A percentile compares a stretch with the other conserved stretches of the same genome.
Conservation (phyloP, 2,329 filamentous ascomycete genomes). For the Hypoxylon sp. region DNA sequence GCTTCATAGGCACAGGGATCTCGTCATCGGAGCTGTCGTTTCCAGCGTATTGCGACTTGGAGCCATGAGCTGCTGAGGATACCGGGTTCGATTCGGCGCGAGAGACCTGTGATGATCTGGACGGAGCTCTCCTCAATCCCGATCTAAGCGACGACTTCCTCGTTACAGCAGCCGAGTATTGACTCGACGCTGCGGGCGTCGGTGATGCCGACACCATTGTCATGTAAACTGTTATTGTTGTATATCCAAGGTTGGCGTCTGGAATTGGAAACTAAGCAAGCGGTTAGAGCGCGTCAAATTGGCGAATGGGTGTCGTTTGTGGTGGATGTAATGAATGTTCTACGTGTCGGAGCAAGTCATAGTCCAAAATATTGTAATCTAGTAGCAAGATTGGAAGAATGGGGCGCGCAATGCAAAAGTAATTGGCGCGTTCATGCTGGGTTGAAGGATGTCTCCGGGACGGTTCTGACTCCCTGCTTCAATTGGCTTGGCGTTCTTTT, state of each 20-base stretch:
- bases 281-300: conserved; percentile 46
- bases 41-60: conserved; percentile 64
- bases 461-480: conserved; percentile 32
- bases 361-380: conserved; percentile 53
- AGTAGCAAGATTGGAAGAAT: conserved; percentile 56
- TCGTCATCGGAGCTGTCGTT: conserved; percentile 96
- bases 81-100: conserved; percentile 64
- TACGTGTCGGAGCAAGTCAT: conserved; percentile 61
- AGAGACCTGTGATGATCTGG: conserved; percentile 61
- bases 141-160: conserved; percentile 71
- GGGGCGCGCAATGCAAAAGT: conserved; percentile 55
- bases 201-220: conserved; percentile 51
- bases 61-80: conserved; percentile 51
- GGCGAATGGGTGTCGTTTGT: conserved; percentile 51
- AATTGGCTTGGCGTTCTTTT: conserved; percentile 45
- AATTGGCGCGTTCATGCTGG: conserved; percentile 49
- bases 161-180: conserved; percentile 60
- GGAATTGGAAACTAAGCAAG: conserved; percentile 30
- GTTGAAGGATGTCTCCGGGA: conserved; percentile 38
- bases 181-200: conserved; percentile 66
- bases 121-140: conserved; percentile 65
- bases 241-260: conserved; percentile 33
- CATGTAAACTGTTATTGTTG: conserved; percentile 24
- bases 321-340: conserved; percentile 54
- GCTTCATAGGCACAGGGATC: conserved; percentile 90